Evolutionary conservation across 805 yeast genomes (phyloP).

Genomic region (Priceomyces melissophilus): DNA sequence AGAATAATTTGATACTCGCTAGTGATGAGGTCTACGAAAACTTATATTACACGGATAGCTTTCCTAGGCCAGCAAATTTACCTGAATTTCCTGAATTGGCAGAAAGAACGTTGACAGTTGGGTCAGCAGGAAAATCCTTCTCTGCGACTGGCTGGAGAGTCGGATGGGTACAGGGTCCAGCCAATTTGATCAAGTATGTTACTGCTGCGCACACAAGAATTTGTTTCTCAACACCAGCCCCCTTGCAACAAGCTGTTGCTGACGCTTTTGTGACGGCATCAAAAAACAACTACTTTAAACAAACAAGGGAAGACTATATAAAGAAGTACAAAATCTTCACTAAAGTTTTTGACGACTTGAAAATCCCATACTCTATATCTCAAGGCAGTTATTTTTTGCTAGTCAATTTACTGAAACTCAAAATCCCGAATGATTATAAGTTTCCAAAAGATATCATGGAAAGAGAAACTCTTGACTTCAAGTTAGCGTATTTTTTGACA

Average conservation of each 20-base stretch:
- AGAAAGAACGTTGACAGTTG: conserved; percentile 80
- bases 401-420: conserved; percentile 80
- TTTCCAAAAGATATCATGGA: conserved; percentile 66
- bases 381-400: conserved; percentile 93
- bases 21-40: conserved; percentile 97
- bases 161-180: conserved; percentile 90
- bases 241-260: conserved; percentile 89
- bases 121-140: conserved; percentile 96
- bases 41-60: conserved; percentile 62
- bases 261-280: conserved; percentile 65
- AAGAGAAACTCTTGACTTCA: conserved; percentile 78
- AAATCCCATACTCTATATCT: conserved; percentile 84
- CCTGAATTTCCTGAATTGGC: conserved; percentile 65
- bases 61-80: conserved; percentile 82
- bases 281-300: conserved; percentile 61
- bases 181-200: conserved; percentile 76
- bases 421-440: conserved; percentile 68
- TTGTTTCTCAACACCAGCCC: conserved; percentile 87
- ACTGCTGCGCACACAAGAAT: conserved; percentile 91
- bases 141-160: conserved; percentile 99
- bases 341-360: conserved; percentile 77
- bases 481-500: conserved; percentile 88
- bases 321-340: conserved; percentile 73
- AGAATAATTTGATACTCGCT: conserved; percentile 75
- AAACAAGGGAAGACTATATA: conserved; percentile 63